Evolutionary conservation across 805 yeast genomes (phyloP), one percentile per base, ranked within the genome.

Genomic region (Wickerhamomyces pijperi): DNA sequence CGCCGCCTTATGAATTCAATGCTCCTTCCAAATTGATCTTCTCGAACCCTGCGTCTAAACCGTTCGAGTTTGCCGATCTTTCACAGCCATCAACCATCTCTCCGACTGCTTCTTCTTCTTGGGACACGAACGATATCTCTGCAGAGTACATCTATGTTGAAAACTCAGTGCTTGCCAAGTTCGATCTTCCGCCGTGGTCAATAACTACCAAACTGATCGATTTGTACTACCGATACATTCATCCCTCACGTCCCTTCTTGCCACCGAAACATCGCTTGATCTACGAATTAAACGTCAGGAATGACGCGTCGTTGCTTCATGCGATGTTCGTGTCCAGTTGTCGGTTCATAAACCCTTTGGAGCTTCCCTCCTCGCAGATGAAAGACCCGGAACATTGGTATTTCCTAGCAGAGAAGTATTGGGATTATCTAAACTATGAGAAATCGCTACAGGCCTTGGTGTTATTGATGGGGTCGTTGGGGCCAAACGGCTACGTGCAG

Each of bases 151-250:
- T 52, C 21, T 20, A 34, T 2, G 45, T 64, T 8, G 46, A 59
- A 1, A 60, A 60, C 31, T 47, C 49, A 12, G 60, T 58, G 19
- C 46, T 65, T 7, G 49, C 43, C 9, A 43, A 43, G 28, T 52
- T 55, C 34, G 68, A 64, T 7, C 47, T 68, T 7, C 74, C 74
- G 3, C 42, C 55, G 29, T 56, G 61, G 57, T 42, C 46, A 34
- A 56, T 59, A 1, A 51, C 64, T 2, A 53, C 52, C 29, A 42
- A 49, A 3, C 43, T 67, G 33, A 48, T 67, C 32, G 68, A 65
- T 38, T 42, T 65, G 7, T 68, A 56, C 43, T 68, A 64, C 46
- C 50, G 64, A 32, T 68, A 66, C 45, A 54, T 61, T n/a, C 63
- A 66, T 38, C 58, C 64, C 7, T 54, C 63, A 6, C 53, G 60